Base-by-base conservation (phyloP, 2,329 filamentous ascomycete genomes). In the Herpotrichia juniperi region DNA sequence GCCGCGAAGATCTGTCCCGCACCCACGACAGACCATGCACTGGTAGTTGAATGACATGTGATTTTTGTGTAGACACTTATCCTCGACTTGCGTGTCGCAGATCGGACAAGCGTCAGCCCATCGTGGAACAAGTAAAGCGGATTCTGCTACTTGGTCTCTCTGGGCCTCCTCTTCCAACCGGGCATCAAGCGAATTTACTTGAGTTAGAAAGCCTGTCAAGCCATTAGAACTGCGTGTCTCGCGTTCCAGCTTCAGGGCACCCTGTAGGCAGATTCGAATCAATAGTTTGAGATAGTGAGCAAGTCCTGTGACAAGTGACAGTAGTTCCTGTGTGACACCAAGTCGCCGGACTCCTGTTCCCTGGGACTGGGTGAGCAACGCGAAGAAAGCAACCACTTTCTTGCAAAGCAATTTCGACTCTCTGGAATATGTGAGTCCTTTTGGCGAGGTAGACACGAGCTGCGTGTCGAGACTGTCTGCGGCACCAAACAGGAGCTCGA, bases 381-480 rank as follows among this genome's bases (percentile, higher is more conserved):
- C 92, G 73, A 99, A 99, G 79, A 99, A 99, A 22, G 93, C 91
- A 5, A 99, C 94, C 48, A 99, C 96, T 76, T 99, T 99, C 76
- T 99, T 99, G 81, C 94, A 99, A n/a, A 99, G 84, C 45, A 99
- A 82, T 76, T 99, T 99, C n/a, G 94, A 90, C 78, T 99, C 94
- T 66, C 94, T 87, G 16, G 90, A 89, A 71, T 97, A 99, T 9
- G 92, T 91, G 55, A 99, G 82, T 57, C 90, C 88, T 81, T 94
- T 96, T 63, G 90, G 83, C 16, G 87, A 87, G 39, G 87, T 78
- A 17, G 78, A 76, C 51, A 84, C 79, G 73, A 97, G 87, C 46
- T 87, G 84, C 9, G 80, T 79, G 64, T 97, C 93, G 49, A 99
- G 82, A 64, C 87, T 86, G 73, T 99, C 94, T 16, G 92, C 91